Evolutionary conservation across 306 rosid species (phyloP).

Genomic region (Dryas octopetala): DNA sequence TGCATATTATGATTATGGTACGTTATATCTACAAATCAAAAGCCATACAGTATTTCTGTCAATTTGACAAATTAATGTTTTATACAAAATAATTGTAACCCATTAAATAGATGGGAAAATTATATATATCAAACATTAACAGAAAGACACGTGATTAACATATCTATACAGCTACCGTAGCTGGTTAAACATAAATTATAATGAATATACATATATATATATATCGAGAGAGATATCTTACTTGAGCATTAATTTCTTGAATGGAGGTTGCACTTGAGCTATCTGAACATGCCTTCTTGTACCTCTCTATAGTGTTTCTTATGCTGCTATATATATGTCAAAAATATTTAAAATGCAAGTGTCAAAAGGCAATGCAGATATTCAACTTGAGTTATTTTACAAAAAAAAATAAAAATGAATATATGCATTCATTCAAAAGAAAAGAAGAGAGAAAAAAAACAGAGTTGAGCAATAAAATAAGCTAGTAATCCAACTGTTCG

Average conservation of each 20-base stretch:
- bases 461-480: neutral
- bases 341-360: neutral
- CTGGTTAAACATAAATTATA: too few species aligned
- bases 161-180: too few species aligned
- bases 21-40: too few species aligned
- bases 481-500: too few species aligned
- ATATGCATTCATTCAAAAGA: neutral
- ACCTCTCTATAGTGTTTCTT: conserved; percentile 81
- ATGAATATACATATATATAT: too few species aligned
- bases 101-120: neutral
- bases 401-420: neutral
- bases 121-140: neutral
- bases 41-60: too few species aligned
- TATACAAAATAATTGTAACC: neutral
- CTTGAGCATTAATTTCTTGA: conserved; percentile 87
- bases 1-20: too few species aligned
- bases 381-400: neutral
- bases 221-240: conserved; percentile 13
- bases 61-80: too few species aligned
- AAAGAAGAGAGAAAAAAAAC: neutral
- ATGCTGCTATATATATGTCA: conserved; percentile 44
- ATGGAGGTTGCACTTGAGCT: conserved; percentile 55
- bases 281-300: conserved; percentile 84
- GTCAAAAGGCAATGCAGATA: neutral
- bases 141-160: neutral